Evolutionary conservation across 1,284 basidiomycete species (phyloP).

Genomic region (Sporisorium scitamineum): DNA sequence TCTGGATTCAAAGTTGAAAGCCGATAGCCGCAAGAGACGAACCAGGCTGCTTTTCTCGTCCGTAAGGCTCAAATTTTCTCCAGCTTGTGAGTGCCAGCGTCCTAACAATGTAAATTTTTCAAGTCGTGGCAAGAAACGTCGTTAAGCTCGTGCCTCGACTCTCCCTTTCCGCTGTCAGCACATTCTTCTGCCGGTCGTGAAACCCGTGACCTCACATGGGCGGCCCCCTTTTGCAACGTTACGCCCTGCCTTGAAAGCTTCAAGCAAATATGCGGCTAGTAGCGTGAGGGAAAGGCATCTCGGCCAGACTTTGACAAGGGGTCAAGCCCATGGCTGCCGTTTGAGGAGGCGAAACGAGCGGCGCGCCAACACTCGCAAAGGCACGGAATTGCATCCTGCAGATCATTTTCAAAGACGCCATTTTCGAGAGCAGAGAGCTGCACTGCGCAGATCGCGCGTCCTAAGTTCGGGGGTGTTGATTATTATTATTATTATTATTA

Average conservation of each 20-base stretch:
- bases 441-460: background rate
- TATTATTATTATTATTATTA: conserved; percentile 7
- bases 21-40: conserved; percentile 23
- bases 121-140: background rate
- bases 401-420: conserved; percentile 6
- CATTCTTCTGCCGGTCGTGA: background rate
- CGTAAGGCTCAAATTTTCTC: background rate
- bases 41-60: conserved; percentile 8
- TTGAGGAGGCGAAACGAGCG: no score
- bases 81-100: background rate
- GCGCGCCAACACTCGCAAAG: no score
- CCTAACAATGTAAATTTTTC: background rate
- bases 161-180: conserved; percentile 4
- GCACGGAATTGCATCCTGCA: conserved; percentile 25
- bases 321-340: no score
- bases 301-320: no score
- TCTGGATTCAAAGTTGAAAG: conserved; percentile 6
- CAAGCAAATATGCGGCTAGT: no score
- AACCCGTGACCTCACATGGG: background rate
- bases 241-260: no score
- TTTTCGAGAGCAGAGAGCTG: background rate
- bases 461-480: background rate
- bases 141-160: conserved; percentile 3
- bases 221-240: no score
- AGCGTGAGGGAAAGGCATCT: background rate